phyloP scores from a whole-genome alignment of 352 stramenopile genomes.

The Globisporangium mamillatum region DNA sequence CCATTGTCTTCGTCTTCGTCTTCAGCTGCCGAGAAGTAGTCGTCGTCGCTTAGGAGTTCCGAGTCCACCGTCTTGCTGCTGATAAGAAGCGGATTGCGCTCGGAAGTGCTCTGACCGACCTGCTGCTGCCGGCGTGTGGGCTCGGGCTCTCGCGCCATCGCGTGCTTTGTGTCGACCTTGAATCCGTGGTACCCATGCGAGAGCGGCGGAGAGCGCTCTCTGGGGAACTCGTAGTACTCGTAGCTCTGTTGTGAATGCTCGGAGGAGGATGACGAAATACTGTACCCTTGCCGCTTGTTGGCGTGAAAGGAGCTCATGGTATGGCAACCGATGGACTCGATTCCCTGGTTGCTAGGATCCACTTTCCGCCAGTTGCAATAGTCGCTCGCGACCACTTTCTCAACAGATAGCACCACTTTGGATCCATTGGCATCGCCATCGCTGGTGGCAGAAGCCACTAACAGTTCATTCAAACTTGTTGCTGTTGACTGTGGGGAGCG shows the following conservation, averaged over 20 bases:
- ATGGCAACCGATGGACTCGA: neutral
- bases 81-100: slow-evolving; percentile 5
- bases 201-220: neutral
- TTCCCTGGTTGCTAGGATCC: neutral
- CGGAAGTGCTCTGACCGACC: neutral
- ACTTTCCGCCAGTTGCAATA: slow-evolving; percentile 23
- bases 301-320: neutral
- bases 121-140: neutral
- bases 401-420: neutral
- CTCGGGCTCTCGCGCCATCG: neutral
- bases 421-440: neutral
- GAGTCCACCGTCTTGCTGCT: neutral
- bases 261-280: neutral
- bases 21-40: neutral
- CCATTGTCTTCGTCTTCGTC: neutral
- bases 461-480: neutral
- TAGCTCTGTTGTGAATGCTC: slow-evolving; percentile 5
- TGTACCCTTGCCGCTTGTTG: neutral
- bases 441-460: neutral
- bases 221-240: slow-evolving; percentile 13
- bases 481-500: neutral
- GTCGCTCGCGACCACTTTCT: slow-evolving; percentile 28
- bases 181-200: slow-evolving; percentile 13
- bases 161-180: slow-evolving; percentile 11
- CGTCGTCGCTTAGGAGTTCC: neutral